Evolutionary conservation across 768 basidiomycete genomes (phyloP).

Genomic region (Nevesoporus exiguus): DNA sequence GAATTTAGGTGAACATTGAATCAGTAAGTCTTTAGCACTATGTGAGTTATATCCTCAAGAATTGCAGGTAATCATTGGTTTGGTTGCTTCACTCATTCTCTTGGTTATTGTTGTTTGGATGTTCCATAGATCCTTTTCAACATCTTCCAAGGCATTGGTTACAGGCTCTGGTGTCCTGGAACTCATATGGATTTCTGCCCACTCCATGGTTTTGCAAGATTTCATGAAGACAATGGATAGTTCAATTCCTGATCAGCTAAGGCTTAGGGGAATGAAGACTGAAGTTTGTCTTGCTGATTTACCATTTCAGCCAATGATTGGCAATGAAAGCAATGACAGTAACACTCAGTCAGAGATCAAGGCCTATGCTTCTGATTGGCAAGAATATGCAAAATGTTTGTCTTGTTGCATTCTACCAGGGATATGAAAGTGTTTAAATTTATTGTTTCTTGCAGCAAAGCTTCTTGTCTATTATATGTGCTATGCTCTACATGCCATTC

Average conservation of each 20-base stretch:
- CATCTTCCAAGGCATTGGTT: too few species aligned
- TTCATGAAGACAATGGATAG: not conserved
- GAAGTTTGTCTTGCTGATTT: not conserved
- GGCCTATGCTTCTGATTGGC: not conserved
- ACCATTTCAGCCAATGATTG: too few species aligned
- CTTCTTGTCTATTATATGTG: too few species aligned
- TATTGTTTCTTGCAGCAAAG: not conserved
- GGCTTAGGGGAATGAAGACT: not conserved
- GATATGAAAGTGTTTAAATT: not conserved
- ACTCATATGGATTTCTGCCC: not conserved
- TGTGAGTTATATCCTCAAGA: not conserved
- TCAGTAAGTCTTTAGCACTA: not conserved
- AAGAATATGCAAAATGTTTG: not conserved
- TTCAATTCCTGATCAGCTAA: not conserved
- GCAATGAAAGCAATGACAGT: not conserved
- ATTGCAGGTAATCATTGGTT: not conserved
- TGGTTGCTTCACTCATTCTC: not conserved
- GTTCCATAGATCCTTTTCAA: not conserved
- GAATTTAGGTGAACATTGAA: not conserved
- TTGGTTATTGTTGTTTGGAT: not conserved
- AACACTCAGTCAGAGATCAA: not conserved
- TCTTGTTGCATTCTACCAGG: too few species aligned
- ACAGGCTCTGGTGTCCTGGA: not conserved
- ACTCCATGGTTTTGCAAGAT: not conserved
- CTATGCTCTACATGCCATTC: not conserved